phyloP scores from a whole-genome alignment of 2,329 filamentous ascomycete species.

The Elsinoe australis region DNA sequence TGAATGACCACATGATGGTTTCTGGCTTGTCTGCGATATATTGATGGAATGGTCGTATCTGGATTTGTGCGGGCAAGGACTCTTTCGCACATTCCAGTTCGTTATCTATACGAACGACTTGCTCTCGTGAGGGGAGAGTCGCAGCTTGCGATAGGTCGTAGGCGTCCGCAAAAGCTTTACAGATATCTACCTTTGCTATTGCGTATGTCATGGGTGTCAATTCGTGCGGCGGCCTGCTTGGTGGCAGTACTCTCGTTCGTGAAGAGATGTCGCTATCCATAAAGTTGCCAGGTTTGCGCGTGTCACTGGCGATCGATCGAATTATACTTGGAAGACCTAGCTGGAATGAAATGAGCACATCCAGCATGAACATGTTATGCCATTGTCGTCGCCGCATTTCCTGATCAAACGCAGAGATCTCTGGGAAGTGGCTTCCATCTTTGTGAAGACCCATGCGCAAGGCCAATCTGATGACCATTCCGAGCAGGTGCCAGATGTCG shows the following conservation, averaged over 20 bases:
- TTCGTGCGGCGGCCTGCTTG: conserved; percentile 27
- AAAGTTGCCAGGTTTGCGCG: conserved; percentile 38
- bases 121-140: conserved; percentile 30
- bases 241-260: conserved; percentile 32
- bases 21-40: conserved; percentile 44
- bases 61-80: conserved; percentile 31
- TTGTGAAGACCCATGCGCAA: conserved; percentile 41
- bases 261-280: conserved; percentile 39
- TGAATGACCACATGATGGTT: conserved; percentile 47
- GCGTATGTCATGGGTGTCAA: conserved; percentile 32
- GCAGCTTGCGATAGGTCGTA: conserved; percentile 35
- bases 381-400: conserved; percentile 41
- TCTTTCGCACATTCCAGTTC: conserved; percentile 31
- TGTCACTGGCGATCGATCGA: conserved; percentile 36
- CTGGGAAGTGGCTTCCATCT: conserved; percentile 38
- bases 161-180: conserved; percentile 33
- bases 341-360: conserved; percentile 42
- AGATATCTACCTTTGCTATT: conserved; percentile 31
- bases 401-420: conserved; percentile 33
- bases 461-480: conserved; percentile 34
- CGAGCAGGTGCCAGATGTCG: conserved; percentile 38
- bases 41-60: conserved; percentile 33
- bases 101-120: conserved; percentile 34
- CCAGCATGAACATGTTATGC: conserved; percentile 38
- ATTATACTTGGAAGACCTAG: conserved; percentile 46